Percentiles rank a stretch among this genome's conserved stretches.
Conservation (phyloP, 1,139 yeast genomes). For the Saccharomyces pastorianus region DNA sequence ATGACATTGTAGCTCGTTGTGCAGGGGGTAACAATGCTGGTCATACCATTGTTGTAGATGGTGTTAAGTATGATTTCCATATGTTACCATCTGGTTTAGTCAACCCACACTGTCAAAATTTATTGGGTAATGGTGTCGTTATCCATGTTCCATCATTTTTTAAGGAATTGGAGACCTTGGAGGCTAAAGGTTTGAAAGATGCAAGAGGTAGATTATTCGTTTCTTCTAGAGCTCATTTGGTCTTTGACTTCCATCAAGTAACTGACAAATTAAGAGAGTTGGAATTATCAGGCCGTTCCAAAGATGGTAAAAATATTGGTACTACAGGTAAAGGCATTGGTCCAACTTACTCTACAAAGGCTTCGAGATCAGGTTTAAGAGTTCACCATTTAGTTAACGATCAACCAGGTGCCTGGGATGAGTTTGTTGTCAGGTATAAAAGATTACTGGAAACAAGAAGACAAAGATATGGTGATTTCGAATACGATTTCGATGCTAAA, state of each 20-base stretch:
- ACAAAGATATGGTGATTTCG: constrained; percentile 89
- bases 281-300: constrained; percentile 54
- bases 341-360: constrained; percentile 95
- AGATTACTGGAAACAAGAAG: constrained; percentile 73
- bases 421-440: constrained; percentile 70
- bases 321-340: constrained; percentile 99
- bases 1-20: constrained; percentile 96
- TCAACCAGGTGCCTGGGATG: constrained; percentile 88
- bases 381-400: constrained; percentile 91
- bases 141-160: constrained; percentile 91
- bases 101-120: constrained; percentile 80
- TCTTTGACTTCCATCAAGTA: constrained; percentile 94
- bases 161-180: constrained; percentile 73
- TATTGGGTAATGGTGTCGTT: constrained; percentile 95
- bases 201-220: constrained; percentile 77
- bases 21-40: constrained; percentile 99
- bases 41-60: constrained; percentile 90
- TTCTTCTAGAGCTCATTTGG: constrained; percentile 91
- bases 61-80: constrained; percentile 89
- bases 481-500: constrained; percentile 76
- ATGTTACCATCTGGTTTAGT: constrained; percentile 97
- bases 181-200: constrained; percentile 61
- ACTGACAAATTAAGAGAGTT: constrained; percentile 93
- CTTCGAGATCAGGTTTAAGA: constrained; percentile 92
- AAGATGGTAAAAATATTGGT: constrained; percentile 85